A percentile compares a stretch with the other conserved stretches of the same genome.
Conservation (phyloP, 345 rosid species). For the Lepidium africanum region DNA sequence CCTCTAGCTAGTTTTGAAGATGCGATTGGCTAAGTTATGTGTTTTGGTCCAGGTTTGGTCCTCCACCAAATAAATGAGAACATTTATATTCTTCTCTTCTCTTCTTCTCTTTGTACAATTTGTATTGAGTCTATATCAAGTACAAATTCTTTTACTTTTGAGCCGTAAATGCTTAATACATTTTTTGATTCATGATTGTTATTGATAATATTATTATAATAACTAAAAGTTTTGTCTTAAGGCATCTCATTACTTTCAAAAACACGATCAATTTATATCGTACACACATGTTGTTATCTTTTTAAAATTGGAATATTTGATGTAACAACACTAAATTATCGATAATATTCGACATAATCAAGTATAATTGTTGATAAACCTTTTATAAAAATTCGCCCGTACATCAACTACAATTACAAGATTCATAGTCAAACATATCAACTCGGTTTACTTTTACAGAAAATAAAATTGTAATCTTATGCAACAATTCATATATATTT, state of each 20-base stretch:
- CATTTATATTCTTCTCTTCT: conserved; percentile 27
- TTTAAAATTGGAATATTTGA: conserved; percentile 23
- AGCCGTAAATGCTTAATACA: background rate
- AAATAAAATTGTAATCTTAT: no score
- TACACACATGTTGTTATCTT: conserved; percentile 26
- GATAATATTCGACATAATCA: conserved; percentile 17
- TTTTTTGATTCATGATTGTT: conserved; percentile 11
- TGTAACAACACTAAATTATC: conserved; percentile 20
- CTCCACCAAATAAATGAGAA: conserved; percentile 26
- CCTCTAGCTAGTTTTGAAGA: background rate
- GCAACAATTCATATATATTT: background rate
- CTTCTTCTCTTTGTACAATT: background rate
- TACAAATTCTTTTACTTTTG: conserved; percentile 27
- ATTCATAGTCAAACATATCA: background rate
- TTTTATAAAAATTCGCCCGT: background rate
- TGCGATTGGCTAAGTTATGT: conserved; percentile 10
- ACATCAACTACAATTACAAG: background rate
- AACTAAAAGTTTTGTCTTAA: background rate
- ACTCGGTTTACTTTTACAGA: background rate
- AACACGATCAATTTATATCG: background rate
- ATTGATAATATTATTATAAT: conserved; percentile 10
- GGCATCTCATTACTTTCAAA: conserved; percentile 14
- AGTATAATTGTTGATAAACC: background rate
- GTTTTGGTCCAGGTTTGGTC: conserved; percentile 25
- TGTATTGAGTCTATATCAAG: conserved; percentile 22